A percentile compares a stretch with the other conserved stretches of the same genome.
These are phyloP conservation scores for Lasiosphaeria ovina DNA, from an alignment of 495 filamentous ascomycete genomes.

Conservation along the genomic window DNA sequence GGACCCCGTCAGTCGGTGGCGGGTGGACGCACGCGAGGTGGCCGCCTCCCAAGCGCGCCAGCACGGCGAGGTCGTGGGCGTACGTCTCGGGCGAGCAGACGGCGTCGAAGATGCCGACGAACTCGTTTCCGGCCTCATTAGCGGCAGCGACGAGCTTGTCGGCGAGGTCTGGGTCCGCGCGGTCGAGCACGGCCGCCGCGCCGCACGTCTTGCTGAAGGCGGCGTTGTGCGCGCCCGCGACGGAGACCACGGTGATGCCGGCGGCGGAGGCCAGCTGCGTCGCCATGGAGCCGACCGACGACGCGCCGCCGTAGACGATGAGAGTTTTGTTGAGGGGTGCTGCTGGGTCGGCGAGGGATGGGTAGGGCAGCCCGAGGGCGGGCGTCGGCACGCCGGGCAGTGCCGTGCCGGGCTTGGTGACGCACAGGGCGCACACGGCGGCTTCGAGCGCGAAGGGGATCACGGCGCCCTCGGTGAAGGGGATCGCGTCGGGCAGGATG, in stretches of 20 bases:
- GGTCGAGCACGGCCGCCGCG: constrained; percentile 56
- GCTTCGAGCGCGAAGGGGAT: constrained; percentile 48
- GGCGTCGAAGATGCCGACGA: constrained; percentile 41
- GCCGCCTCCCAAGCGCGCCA: constrained; percentile 36
- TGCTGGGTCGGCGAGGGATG: constrained; percentile 24
- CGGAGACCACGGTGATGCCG: constrained; percentile 41
- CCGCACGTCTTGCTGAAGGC: constrained; percentile 50
- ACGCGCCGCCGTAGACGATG: constrained; percentile 8
- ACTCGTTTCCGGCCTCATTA: background rate
- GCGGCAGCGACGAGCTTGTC: constrained; percentile 17
- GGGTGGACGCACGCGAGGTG: constrained; percentile 38
- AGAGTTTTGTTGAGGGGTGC: background rate
- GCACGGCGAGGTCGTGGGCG: constrained; percentile 32
- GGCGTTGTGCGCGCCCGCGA: constrained; percentile 51
- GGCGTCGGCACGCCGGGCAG: constrained; percentile 26
- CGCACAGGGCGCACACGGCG: constrained; percentile 44
- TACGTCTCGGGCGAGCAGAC: constrained; percentile 37
- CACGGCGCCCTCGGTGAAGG: constrained; percentile 41
- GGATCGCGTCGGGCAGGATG: constrained; percentile 32
- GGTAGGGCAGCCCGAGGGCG: constrained; percentile 34
- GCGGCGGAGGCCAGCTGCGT: constrained; percentile 15
- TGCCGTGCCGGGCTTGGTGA: constrained; percentile 24
- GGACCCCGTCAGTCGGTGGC: constrained; percentile 28
- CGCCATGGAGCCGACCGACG: constrained; percentile 8
- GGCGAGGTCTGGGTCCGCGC: constrained; percentile 37